phyloP scores from a whole-genome alignment of 345 rosid genomes.

The Eucalyptus brandiana region DNA sequence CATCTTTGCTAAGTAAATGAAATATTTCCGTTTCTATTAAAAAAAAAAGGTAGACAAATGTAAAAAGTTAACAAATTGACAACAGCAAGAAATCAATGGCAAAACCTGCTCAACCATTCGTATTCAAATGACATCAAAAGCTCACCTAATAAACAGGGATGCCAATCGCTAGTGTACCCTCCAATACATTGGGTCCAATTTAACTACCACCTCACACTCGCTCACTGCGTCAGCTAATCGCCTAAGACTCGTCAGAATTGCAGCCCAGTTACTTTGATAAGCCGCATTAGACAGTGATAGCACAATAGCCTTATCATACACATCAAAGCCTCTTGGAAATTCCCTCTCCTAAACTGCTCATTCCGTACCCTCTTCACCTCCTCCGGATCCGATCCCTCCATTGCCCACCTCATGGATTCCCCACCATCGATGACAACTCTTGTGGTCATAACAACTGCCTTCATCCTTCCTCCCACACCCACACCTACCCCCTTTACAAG shows the following conservation, averaged over 20 bases:
- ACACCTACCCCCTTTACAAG: background rate
- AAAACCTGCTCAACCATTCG: background rate
- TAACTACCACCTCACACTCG: slow-evolving; percentile 75
- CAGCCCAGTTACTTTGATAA: slow-evolving; percentile 62
- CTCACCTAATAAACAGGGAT: slow-evolving; percentile 66
- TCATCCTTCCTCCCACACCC: background rate
- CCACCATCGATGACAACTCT: background rate
- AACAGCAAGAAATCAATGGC: background rate
- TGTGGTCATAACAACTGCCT: background rate
- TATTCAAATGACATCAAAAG: background rate
- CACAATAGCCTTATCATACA: slow-evolving; percentile 69
- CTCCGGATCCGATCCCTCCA: slow-evolving; percentile 28
- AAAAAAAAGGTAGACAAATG: too few species aligned
- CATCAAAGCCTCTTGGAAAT: slow-evolving; percentile 61
- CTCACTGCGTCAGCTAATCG: slow-evolving; percentile 59
- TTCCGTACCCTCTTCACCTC: slow-evolving; percentile 64
- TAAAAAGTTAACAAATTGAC: background rate
- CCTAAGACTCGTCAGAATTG: slow-evolving; percentile 49
- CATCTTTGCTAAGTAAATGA: too few species aligned
- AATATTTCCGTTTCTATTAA: too few species aligned
- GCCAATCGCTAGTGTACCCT: slow-evolving; percentile 90
- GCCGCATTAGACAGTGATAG: slow-evolving; percentile 60
- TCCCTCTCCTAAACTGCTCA: slow-evolving; percentile 64
- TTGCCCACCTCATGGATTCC: background rate
- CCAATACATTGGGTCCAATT: slow-evolving; percentile 55